phyloP scores from a whole-genome alignment of 2,329 filamentous ascomycete genomes.

The Sporothrix globosa region DNA sequence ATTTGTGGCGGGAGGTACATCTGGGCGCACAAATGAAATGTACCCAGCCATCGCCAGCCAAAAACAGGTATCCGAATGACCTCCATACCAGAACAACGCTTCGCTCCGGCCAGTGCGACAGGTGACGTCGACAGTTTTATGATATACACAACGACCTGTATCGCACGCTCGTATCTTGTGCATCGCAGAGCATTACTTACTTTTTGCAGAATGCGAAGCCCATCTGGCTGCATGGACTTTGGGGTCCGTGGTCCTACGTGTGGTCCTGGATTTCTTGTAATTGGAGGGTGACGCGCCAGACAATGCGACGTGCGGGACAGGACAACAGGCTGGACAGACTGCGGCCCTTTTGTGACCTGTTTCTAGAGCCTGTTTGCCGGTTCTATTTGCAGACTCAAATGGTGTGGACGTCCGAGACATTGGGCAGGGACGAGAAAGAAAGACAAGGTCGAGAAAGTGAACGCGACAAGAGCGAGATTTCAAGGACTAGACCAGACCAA shows the following conservation, averaged over 20 bases:
- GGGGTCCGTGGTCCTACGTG: not conserved
- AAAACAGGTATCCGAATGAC: not conserved
- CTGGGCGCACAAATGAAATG: not conserved
- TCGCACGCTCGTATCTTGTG: not conserved
- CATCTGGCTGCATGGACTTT: not conserved
- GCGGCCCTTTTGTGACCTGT: not conserved
- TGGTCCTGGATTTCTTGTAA: not conserved
- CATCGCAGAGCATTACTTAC: not conserved
- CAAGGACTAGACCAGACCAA: not conserved
- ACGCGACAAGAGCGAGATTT: not conserved
- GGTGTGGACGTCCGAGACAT: constrained; percentile 11
- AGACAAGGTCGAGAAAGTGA: not conserved
- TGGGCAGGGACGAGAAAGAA: not conserved
- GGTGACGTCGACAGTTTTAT: no score
- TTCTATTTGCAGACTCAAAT: not conserved
- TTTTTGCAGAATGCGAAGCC: not conserved
- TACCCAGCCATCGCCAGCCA: not conserved
- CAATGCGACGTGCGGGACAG: constrained; percentile 15
- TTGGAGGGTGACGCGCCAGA: constrained; percentile 24
- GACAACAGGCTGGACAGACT: not conserved
- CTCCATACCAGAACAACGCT: not conserved
- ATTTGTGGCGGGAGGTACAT: constrained; percentile 13
- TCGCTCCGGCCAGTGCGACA: constrained; percentile 10
- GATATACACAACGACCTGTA: not conserved
- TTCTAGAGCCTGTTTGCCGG: not conserved